Percentiles rank a stretch among this genome's conserved stretches.
phyloP scores from a whole-genome alignment of 805 yeast species.

The Saccharomycopsis microspora region DNA sequence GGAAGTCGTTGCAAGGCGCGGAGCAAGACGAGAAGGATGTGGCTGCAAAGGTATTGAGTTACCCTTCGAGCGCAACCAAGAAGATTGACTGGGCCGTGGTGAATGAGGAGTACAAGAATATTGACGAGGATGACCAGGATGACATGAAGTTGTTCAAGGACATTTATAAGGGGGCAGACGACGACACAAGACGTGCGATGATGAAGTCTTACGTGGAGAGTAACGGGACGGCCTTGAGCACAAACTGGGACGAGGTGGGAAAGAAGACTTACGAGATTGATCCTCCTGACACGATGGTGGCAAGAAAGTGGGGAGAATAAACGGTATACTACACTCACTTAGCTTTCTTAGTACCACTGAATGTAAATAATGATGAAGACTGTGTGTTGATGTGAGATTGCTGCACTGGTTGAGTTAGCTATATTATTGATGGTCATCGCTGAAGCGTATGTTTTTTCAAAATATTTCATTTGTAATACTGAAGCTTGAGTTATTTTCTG shows the following conservation, averaged over 20 bases:
- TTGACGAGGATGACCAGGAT: slow-evolving; percentile 33
- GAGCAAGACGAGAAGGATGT: slow-evolving; percentile 17
- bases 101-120: slow-evolving; percentile 33
- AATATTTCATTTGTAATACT: too few relatives aligned
- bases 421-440: too few relatives aligned
- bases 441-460: too few relatives aligned
- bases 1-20: slow-evolving; percentile 41
- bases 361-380: background rate
- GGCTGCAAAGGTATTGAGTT: slow-evolving; percentile 21
- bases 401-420: background rate
- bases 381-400: background rate
- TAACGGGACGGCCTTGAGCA: slow-evolving; percentile 85
- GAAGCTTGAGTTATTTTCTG: too few relatives aligned
- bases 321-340: background rate
- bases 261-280: slow-evolving; percentile 48
- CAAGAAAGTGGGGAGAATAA: slow-evolving; percentile 34
- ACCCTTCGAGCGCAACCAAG: slow-evolving; percentile 57
- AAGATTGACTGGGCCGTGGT: slow-evolving; percentile 61
- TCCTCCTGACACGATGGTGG: slow-evolving; percentile 69
- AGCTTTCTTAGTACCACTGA: background rate
- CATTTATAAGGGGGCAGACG: slow-evolving; percentile 70
- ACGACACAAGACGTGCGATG: slow-evolving; percentile 87
- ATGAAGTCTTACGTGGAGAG: slow-evolving; percentile 92
- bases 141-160: slow-evolving; percentile 64
- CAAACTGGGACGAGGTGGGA: slow-evolving; percentile 86